Evolutionary conservation across 768 basidiomycete genomes (phyloP), one percentile per base, ranked within the genome.

Genomic region (Inosperma sp.): DNA sequence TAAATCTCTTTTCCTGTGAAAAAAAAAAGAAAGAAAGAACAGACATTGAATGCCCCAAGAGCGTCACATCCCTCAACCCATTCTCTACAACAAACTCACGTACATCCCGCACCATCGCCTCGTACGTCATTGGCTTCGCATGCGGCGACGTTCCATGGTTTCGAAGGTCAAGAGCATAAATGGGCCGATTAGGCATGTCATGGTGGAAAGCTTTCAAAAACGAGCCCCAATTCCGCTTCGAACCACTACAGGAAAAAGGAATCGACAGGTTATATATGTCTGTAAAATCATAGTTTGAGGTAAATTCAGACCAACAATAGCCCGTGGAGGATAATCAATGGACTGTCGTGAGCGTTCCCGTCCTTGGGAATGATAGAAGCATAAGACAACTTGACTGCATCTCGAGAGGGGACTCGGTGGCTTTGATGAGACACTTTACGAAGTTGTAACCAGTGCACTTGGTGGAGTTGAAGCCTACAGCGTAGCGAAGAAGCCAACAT

Each of bases 111-210:
- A 89, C 90, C 89, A 95, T 88, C 30, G 83, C 76, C 8, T 69
- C 62, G 63, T 95, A 94, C 12, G 78, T 82, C 78, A 88, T 88
- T 0, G 85, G 83, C 9, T 68, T 69, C 14, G 71, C 74, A 63
- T 92, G 91, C 0, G 88, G 90, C 0, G 91, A 93, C 14, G 76
- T 65, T 2, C 93, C 93, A 57, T 94, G 93, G 60, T 95, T 96
- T n/a, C 93, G 76, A 19, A 95, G 72, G 65, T 96, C 92, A 33
- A 95, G 67, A 2, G 84, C 72, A 59, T 91, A 93, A 16, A 95
- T 75, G 2, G 87, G 83, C 51, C 83, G 73, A 3, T 74, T 65
- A 1, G 90, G 72, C 44, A 68, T 57, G 43, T 82, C 79, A 26
- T 74, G 71, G n/a, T 78, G 72, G 53, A 96, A 83, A 0, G 82